These are phyloP conservation scores for Pythium aphanidermatum DNA, from an alignment of 352 stramenopile genomes.

Conservation along the genomic window DNA sequence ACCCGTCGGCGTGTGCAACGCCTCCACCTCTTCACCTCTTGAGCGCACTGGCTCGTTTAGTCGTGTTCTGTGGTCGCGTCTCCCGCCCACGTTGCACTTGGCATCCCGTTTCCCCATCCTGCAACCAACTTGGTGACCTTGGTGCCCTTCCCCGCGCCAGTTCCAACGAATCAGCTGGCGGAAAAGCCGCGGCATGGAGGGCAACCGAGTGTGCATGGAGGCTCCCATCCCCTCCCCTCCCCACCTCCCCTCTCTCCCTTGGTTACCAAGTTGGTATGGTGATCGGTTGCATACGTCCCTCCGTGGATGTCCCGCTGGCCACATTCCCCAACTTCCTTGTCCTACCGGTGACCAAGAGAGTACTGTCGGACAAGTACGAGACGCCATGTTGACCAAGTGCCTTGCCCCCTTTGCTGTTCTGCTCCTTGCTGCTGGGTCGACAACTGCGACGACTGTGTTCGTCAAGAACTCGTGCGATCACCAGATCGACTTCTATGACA, in stretches of 20 bases:
- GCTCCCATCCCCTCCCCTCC: neutral
- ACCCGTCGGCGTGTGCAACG: no score
- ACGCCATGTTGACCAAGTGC: no score
- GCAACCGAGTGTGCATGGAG: neutral
- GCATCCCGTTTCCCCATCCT: neutral
- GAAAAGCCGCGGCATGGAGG: neutral
- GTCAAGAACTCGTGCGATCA: constrained; percentile 23
- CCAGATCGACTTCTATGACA: constrained; percentile 23
- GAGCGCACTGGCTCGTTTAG: no score
- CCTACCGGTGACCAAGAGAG: neutral
- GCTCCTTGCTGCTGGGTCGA: constrained; percentile 4
- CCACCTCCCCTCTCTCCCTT: neutral
- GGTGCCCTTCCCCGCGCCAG: constrained; percentile 1
- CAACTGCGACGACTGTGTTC: constrained; percentile 5
- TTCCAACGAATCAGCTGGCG: constrained; percentile 7
- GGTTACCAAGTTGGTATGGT: no score
- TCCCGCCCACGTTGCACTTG: neutral
- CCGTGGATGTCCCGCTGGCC: no score
- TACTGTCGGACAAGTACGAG: constrained; percentile 1
- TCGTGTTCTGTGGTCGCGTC: no score
- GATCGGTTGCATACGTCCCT: no score
- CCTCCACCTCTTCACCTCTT: no score
- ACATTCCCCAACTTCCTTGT: constrained; percentile 19
- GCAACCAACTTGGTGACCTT: no score
- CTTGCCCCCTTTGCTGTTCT: constrained; percentile 6